Percentiles rank a stretch among this genome's conserved stretches.
Evolutionary conservation across 805 yeast genomes (phyloP).

Genomic region (Clavispora phyllophila): DNA sequence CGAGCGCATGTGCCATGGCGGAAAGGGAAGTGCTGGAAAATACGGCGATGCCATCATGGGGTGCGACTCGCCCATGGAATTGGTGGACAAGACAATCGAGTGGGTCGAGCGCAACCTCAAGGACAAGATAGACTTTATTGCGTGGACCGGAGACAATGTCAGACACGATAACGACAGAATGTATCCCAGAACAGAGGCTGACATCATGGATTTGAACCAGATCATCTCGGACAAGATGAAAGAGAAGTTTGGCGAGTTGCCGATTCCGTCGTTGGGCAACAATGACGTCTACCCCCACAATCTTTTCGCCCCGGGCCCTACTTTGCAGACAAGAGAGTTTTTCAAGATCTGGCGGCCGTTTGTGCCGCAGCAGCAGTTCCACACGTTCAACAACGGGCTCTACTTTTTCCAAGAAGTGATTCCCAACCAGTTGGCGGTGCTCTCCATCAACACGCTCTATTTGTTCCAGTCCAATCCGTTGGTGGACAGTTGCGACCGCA

Average conservation of each 20-base stretch:
- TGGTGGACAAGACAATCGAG: conserved; percentile 57
- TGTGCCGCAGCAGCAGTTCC: conserved; percentile 73
- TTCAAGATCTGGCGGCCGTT: conserved; percentile 68
- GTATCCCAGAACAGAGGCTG: conserved; percentile 66
- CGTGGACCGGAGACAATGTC: conserved; percentile 90
- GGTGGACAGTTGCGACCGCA: conserved; percentile 71
- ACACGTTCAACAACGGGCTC: conserved; percentile 68
- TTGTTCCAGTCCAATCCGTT: conserved; percentile 73
- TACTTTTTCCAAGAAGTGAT: conserved; percentile 74
- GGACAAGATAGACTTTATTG: conserved; percentile 77
- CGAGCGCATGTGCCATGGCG: conserved; percentile 54
- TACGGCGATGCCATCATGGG: conserved; percentile 74
- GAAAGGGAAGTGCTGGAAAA: conserved; percentile 51
- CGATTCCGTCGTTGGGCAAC: conserved; percentile 74
- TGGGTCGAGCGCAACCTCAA: conserved; percentile 63
- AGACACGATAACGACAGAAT: conserved; percentile 78
- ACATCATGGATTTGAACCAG: conserved; percentile 67
- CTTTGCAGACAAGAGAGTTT: conserved; percentile 77
- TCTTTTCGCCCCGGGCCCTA: conserved; percentile 80
- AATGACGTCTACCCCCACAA: conserved; percentile 90
- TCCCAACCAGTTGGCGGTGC: conserved; percentile 70
- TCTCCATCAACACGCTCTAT: conserved; percentile 75
- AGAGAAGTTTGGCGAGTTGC: conserved; percentile 46
- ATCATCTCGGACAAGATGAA: conserved; percentile 49
- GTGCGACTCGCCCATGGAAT: conserved; percentile 67